Conservation (phyloP, 2,329 filamentous ascomycete genomes). For the Diaporthe citrichinensis region DNA sequence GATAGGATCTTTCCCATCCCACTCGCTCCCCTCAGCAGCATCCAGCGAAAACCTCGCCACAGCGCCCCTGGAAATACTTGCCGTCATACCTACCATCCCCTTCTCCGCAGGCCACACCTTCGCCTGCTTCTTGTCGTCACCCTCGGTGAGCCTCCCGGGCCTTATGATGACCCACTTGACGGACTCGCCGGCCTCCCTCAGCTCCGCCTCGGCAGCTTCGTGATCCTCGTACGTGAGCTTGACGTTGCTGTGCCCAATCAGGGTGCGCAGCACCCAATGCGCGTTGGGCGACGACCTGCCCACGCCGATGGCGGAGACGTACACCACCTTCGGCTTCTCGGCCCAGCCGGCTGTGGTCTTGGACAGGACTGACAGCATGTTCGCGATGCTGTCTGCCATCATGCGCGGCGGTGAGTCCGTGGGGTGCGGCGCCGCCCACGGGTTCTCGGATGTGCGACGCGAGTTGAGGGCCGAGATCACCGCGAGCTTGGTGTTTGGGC, state of each 20-base stretch:
- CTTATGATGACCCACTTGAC: conserved; percentile 3
- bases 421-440: conserved; percentile 12
- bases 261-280: conserved; percentile 19
- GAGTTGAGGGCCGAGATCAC: conserved; percentile 19
- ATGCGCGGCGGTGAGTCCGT: conserved; percentile 23
- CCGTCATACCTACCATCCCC: conserved; percentile 24
- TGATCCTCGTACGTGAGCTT: conserved; percentile 20
- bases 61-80: background rate
- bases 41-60: conserved; percentile 4
- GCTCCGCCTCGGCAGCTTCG: conserved; percentile 9
- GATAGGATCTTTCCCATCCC: conserved; percentile 13
- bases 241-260: conserved; percentile 18
- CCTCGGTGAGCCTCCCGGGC: conserved; percentile 9
- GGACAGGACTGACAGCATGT: background rate
- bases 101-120: conserved; percentile 9
- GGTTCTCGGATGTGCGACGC: conserved; percentile 27
- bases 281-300: conserved; percentile 17
- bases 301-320: conserved; percentile 19
- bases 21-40: conserved; percentile 3
- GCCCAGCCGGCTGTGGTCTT: background rate
- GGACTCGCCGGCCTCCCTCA: background rate
- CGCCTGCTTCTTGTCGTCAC: background rate
- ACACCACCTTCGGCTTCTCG: conserved; percentile 21
- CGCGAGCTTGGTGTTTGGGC: background rate
- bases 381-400: conserved; percentile 28